Conservation (phyloP, 2,329 filamentous ascomycete genomes). For the Aspergillus fructus region DNA sequence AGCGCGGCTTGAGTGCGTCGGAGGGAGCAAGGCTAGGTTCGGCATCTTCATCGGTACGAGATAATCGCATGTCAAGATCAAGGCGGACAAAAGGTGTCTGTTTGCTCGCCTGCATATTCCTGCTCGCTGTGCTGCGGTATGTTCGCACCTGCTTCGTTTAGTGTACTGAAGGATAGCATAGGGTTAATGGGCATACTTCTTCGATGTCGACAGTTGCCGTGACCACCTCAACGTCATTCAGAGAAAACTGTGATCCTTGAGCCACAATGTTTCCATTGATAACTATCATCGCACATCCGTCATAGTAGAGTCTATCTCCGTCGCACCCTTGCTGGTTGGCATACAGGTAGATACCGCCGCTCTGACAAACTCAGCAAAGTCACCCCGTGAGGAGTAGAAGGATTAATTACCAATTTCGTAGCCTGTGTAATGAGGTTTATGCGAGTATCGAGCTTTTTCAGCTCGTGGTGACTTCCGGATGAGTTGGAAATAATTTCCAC, state of each 20-base stretch:
- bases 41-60: conserved; percentile 37
- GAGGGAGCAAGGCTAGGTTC: conserved; percentile 50
- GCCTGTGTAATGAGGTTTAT: conserved; percentile 66
- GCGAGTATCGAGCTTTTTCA: conserved; percentile 65
- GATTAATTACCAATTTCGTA: conserved; percentile 44
- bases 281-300: conserved; percentile 64
- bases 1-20: conserved; percentile 48
- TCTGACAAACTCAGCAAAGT: conserved; percentile 25
- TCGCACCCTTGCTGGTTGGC: conserved; percentile 62
- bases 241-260: conserved; percentile 65
- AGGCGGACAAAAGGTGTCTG: conserved; percentile 36
- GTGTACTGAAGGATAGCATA: neutral
- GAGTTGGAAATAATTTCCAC: conserved; percentile 72
- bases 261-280: conserved; percentile 63
- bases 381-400: fast-evolving
- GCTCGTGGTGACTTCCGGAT: conserved; percentile 65
- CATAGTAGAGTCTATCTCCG: conserved; percentile 63
- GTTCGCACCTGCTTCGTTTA: conserved; percentile 33
- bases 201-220: conserved; percentile 69
- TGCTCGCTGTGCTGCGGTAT: conserved; percentile 30
- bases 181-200: conserved; percentile 56
- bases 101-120: conserved; percentile 35
- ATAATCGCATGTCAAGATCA: conserved; percentile 37
- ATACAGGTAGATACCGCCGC: conserved; percentile 56
- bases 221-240: conserved; percentile 66